A percentile compares a stretch with the other conserved stretches of the same genome.
phyloP scores from a whole-genome alignment of 2,329 filamentous ascomycete species.

The Phoma sp. region DNA sequence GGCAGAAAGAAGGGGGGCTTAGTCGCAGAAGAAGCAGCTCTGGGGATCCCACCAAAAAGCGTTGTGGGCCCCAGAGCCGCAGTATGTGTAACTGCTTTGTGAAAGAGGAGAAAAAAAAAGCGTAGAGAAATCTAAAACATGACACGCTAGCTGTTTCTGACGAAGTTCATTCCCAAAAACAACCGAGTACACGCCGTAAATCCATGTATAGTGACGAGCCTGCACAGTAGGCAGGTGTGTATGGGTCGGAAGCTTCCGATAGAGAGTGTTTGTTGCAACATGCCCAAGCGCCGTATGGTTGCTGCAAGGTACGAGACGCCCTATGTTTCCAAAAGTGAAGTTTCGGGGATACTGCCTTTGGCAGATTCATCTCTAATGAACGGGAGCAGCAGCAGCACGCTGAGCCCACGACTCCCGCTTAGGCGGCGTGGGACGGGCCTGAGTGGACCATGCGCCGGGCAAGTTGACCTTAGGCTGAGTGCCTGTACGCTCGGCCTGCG shows the following conservation, averaged over 20 bases:
- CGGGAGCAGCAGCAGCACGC: conserved; percentile 15
- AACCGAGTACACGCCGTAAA: conserved; percentile 18
- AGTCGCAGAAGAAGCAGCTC: conserved; percentile 21
- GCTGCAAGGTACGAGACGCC: not conserved
- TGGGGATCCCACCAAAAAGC: conserved; percentile 29
- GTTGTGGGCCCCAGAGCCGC: conserved; percentile 33
- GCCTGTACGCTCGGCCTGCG: conserved; percentile 33
- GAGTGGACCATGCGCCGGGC: conserved; percentile 34
- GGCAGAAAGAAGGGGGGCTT: conserved; percentile 17
- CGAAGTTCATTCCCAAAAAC: conserved; percentile 12
- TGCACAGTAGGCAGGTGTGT: conserved; percentile 2
- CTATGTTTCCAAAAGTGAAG: not conserved
- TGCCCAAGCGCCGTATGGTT: not conserved
- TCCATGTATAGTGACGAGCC: conserved; percentile 16
- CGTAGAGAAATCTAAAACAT: conserved; percentile 15
- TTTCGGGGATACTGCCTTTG: not conserved
- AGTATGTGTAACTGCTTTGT: conserved; percentile 26
- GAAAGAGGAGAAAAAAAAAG: not conserved
- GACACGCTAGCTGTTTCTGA: conserved; percentile 9
- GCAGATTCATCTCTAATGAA: conserved; percentile 3
- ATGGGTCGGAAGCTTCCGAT: conserved; percentile 3
- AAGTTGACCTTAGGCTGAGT: conserved; percentile 32
- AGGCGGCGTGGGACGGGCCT: conserved; percentile 25
- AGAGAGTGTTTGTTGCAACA: conserved; percentile 7
- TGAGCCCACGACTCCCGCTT: conserved; percentile 22